phyloP scores from a whole-genome alignment of 2,329 filamentous ascomycete genomes.

The Alternaria conjuncta region DNA sequence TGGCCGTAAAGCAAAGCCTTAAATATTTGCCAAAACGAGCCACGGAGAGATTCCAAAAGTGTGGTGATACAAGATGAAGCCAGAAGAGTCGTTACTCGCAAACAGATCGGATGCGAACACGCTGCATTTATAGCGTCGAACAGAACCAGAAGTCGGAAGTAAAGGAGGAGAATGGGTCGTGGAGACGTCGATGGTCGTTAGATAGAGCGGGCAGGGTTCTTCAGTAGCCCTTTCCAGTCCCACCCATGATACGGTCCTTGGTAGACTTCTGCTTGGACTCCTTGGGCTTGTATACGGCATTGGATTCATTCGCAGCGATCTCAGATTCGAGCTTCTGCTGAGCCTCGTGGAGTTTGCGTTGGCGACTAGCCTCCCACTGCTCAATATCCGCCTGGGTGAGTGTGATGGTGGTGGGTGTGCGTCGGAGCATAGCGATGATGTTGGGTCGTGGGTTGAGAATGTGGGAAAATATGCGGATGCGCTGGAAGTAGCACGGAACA shows the following conservation, averaged over 20 bases:
- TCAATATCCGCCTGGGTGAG: slow-evolving; percentile 75
- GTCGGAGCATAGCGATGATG: slow-evolving; percentile 65
- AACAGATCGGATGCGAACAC: not conserved
- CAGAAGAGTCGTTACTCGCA: not conserved
- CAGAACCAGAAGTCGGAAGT: slow-evolving; percentile 5
- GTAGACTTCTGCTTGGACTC: slow-evolving; percentile 30
- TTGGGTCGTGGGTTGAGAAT: not conserved
- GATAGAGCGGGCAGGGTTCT: not conserved
- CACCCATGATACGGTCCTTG: slow-evolving; percentile 44
- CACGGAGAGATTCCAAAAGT: not conserved
- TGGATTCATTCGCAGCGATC: slow-evolving; percentile 19
- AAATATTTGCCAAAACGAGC: not conserved
- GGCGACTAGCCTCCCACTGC: slow-evolving; percentile 69
- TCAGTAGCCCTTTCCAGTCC: slow-evolving; percentile 17
- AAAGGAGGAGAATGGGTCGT: slow-evolving; percentile 31
- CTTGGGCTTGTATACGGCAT: slow-evolving; percentile 21
- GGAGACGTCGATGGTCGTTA: not conserved
- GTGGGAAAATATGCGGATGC: not conserved
- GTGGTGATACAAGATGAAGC: not conserved
- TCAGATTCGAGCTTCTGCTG: slow-evolving; percentile 28
- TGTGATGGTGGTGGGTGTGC: slow-evolving; percentile 70
- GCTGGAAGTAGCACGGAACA: not conserved
- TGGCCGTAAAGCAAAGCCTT: not conserved
- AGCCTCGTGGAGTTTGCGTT: slow-evolving; percentile 40
- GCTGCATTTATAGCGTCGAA: not conserved